Evolutionary conservation across 1,284 basidiomycete genomes (phyloP), one percentile per base, ranked within the genome.

Genomic region (Austropuccinia psidii): DNA sequence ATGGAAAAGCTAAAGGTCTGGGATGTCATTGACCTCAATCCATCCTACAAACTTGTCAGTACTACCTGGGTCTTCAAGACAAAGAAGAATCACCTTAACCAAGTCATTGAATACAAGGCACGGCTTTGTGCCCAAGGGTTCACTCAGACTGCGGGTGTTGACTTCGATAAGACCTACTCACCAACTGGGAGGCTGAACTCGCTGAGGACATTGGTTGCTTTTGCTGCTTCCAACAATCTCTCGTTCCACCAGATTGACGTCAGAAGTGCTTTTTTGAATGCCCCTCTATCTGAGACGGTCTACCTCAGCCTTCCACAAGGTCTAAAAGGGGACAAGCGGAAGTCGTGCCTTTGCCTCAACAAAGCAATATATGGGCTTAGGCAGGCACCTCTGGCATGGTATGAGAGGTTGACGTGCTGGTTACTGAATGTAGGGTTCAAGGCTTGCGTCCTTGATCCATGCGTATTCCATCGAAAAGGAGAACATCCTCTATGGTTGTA

Each of bases 51-150:
- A 31, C 7, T 55, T 15, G 24, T 64, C 2, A 49, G 45, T 17
- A 45, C 39, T 13, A 64, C 61, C 31, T 64, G 61, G 61, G 61
- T 64, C 9, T 64, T 64, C 24, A 64, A 64, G 21, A 21, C 47
- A 2, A 64, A 64, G 43, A 64, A 49, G 13, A 35, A 64, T 64
- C 27, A 60, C 13, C 57, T 37, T 37, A 41, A 41, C 7, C 15
- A 35, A 4, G 31, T 37, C 6, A 60, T 17, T 4, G 37, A 60
- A 37, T 60, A 15, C 37, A 60, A 60, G 31, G 57, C 57, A 15
- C 11, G 57, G 8, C n/a, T 60, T 3, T 60, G 57, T 39, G 57
- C 21, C 6, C 19, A 60, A 21, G 57, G 60, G 4, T 62, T 62
- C n/a, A 17, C 35, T 29, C 60, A 62, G 27, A 62, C 9, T 2